Percentiles rank a stretch among this genome's conserved stretches.
These are phyloP conservation scores for Mycena rebaudengoi DNA, from an alignment of 768 basidiomycete genomes.

Conservation along the genomic window DNA sequence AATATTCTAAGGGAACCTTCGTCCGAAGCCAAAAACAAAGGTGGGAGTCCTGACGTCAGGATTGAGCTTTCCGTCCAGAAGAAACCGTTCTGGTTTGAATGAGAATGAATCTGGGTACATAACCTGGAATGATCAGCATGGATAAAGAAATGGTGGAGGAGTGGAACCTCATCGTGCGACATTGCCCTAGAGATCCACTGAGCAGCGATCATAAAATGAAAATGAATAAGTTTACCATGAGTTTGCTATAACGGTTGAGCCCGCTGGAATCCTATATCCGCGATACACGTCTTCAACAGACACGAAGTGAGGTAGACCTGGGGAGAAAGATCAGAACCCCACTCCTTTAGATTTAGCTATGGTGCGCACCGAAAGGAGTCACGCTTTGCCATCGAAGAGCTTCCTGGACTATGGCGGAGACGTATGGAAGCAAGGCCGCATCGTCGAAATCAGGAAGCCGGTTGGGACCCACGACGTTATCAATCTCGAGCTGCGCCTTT, in stretches of 20 bases:
- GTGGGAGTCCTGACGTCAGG: not conserved
- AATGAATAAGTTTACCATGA: slow-evolving; percentile 27
- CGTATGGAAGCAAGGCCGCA: slow-evolving; percentile 40
- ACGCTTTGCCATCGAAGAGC: slow-evolving; percentile 43
- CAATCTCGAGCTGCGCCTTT: slow-evolving; percentile 48
- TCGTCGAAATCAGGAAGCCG: slow-evolving; percentile 46
- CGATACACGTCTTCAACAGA: slow-evolving; percentile 35
- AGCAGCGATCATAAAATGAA: not conserved
- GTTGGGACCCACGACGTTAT: slow-evolving; percentile 39
- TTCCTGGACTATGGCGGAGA: slow-evolving; percentile 47
- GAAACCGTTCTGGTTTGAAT: slow-evolving; percentile 40
- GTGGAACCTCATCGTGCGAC: slow-evolving; percentile 3
- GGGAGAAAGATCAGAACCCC: not conserved
- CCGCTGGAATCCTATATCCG: slow-evolving; percentile 38
- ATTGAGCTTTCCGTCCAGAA: slow-evolving; percentile 5
- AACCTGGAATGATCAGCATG: slow-evolving; percentile 5
- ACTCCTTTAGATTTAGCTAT: slow-evolving; percentile 4
- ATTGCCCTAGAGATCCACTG: slow-evolving; percentile 2
- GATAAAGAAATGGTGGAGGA: slow-evolving; percentile 35
- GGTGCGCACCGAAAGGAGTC: slow-evolving; percentile 45
- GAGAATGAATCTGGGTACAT: slow-evolving; percentile 37
- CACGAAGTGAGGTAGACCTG: slow-evolving; percentile 1
- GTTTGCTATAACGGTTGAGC: slow-evolving; percentile 37
- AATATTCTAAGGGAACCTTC: not conserved
- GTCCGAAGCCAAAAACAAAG: slow-evolving; percentile 9